These are phyloP conservation scores for Hemisphaericaspora nanyangensis DNA, from an alignment of 805 yeast genomes.

Conservation along the genomic window DNA sequence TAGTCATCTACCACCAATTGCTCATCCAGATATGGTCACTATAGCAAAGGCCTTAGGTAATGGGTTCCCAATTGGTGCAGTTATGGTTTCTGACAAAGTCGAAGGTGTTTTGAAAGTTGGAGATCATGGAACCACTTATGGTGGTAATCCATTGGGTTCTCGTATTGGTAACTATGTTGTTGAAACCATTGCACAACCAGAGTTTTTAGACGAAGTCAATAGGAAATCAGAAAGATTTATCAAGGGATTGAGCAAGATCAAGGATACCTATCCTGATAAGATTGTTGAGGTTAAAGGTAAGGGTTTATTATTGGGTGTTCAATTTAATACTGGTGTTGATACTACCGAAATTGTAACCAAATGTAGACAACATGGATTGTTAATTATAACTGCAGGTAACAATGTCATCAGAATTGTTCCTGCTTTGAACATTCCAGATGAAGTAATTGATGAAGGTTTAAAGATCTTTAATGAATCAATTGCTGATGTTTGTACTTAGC, in stretches of 20 bases:
- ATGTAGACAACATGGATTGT: constrained; percentile 75
- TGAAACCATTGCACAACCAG: constrained; percentile 56
- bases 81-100: constrained; percentile 77
- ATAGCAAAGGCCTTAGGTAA: constrained; percentile 96
- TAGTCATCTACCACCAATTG: constrained; percentile 63
- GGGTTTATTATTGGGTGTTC: constrained; percentile 83
- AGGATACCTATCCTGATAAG: constrained; percentile 53
- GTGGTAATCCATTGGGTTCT: constrained; percentile 93
- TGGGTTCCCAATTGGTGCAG: constrained; percentile 95
- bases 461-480: constrained; percentile 61
- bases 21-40: constrained; percentile 92
- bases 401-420: constrained; percentile 91
- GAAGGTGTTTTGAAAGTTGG: constrained; percentile 76
- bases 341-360: constrained; percentile 61
- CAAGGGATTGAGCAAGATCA: constrained; percentile 46
- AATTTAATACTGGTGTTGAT: constrained; percentile 52
- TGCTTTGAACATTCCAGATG: constrained; percentile 77
- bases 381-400: constrained; percentile 88
- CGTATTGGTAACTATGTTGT: constrained; percentile 78
- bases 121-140: constrained; percentile 97
- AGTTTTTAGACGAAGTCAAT: constrained; percentile 58
- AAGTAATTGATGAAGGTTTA: constrained; percentile 67
- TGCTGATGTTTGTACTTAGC: constrained; percentile 13
- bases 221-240: constrained; percentile 56
- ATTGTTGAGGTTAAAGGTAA: constrained; percentile 77